Evolutionary conservation across 2,329 filamentous ascomycete genomes (phyloP).

Genomic region (Acrocalymma vagum): DNA sequence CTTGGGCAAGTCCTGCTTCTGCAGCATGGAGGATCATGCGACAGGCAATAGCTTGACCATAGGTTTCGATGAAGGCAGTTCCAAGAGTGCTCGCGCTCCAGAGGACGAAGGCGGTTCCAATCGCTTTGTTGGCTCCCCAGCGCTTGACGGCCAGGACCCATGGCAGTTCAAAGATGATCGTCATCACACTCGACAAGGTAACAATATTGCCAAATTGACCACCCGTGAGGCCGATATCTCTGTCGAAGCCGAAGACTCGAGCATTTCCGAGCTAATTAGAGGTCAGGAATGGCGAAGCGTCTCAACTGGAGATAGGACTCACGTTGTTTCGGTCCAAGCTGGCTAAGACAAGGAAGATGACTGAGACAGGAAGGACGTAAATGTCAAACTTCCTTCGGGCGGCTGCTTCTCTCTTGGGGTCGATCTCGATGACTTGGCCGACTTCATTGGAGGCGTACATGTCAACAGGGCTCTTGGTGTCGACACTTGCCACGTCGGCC

Average conservation of each 20-base stretch:
- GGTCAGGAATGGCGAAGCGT: neutral
- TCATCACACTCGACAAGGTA: constrained; percentile 38
- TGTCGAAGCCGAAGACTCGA: constrained; percentile 33
- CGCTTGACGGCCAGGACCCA: constrained; percentile 34
- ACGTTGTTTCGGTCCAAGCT: constrained; percentile 19
- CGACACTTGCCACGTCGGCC: too few species aligned
- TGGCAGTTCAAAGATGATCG: constrained; percentile 29
- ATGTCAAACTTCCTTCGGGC: constrained; percentile 18
- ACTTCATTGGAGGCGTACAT: constrained; percentile 4
- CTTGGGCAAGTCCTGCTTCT: constrained; percentile 38
- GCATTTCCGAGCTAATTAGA: constrained; percentile 29
- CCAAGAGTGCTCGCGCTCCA: constrained; percentile 36
- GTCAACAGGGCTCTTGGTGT: constrained; percentile 8
- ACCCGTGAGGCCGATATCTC: constrained; percentile 38
- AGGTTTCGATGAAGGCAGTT: constrained; percentile 41
- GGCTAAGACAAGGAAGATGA: constrained; percentile 14
- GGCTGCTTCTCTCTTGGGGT: constrained; percentile 16
- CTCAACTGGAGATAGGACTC: neutral
- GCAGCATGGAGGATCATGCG: constrained; percentile 35
- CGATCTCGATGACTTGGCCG: constrained; percentile 17
- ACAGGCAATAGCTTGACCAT: constrained; percentile 32
- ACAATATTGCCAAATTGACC: constrained; percentile 43
- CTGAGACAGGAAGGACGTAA: constrained; percentile 8
- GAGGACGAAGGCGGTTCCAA: constrained; percentile 24
- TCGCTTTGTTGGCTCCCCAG: constrained; percentile 25